A percentile compares a stretch with the other conserved stretches of the same genome.
These are phyloP conservation scores for Erythrophleum ivorense DNA, from an alignment of 331 rosid species.

Conservation along the genomic window DNA sequence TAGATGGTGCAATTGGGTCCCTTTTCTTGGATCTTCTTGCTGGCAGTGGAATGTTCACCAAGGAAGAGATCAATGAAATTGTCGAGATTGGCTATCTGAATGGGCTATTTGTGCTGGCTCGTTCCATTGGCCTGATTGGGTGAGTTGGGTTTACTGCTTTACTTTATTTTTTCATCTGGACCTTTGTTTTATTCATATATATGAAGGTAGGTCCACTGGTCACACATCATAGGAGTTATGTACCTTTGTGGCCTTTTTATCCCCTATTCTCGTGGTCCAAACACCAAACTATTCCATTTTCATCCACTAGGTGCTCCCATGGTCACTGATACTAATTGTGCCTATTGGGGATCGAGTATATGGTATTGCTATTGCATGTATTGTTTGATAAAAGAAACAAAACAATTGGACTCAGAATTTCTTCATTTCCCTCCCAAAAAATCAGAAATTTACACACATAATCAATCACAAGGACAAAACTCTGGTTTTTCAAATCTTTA, in stretches of 20 bases:
- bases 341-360: slow-evolving; percentile 23
- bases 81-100: slow-evolving; percentile 94
- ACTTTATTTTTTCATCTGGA: neutral
- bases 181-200: neutral
- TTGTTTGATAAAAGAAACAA: neutral
- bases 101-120: slow-evolving; percentile 95
- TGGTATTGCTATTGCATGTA: slow-evolving; percentile 9
- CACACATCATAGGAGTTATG: slow-evolving; percentile 27
- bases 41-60: slow-evolving; percentile 96
- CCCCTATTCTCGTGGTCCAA: slow-evolving; percentile 27
- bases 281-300: slow-evolving; percentile 23
- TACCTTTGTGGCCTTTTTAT: slow-evolving; percentile 39
- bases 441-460: too few species aligned
- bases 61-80: slow-evolving; percentile 93
- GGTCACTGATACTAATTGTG: slow-evolving; percentile 3
- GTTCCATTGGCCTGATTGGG: slow-evolving; percentile 98
- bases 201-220: neutral
- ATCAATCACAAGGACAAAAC: too few species aligned
- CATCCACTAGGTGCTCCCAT: slow-evolving; percentile 39
- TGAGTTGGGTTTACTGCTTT: slow-evolving; percentile 48
- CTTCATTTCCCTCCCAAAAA: too few species aligned
- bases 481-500: neutral
- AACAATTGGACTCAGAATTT: too few species aligned
- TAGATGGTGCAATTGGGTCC: slow-evolving; percentile 98
- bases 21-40: slow-evolving; percentile 98